These are phyloP conservation scores for Microbotryomycetes sp. DNA, from an alignment of 1,284 basidiomycete genomes.

Conservation along the genomic window DNA sequence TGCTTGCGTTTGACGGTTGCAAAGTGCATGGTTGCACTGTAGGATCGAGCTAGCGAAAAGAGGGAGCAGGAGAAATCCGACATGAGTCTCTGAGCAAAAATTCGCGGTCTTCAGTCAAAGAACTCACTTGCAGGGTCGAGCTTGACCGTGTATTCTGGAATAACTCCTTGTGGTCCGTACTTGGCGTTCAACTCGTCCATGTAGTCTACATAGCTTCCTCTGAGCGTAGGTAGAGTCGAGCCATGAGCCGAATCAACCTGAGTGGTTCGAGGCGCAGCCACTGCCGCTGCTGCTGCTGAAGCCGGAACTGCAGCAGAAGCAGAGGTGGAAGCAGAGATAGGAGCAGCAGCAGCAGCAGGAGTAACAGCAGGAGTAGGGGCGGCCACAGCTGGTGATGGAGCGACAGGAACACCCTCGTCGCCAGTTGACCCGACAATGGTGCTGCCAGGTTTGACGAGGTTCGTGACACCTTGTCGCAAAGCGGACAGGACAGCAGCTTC, in stretches of 20 bases:
- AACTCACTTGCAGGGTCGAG: not conserved
- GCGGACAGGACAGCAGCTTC: slow-evolving; percentile 17
- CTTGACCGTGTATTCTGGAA: not conserved
- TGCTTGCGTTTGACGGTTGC: too few species aligned
- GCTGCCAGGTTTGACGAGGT: not conserved
- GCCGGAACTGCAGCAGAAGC: too few species aligned
- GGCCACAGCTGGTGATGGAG: not conserved
- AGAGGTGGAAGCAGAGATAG: not conserved
- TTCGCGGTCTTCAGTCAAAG: too few species aligned
- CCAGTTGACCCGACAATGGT: not conserved
- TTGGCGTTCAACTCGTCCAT: not conserved
- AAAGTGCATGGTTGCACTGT: too few species aligned
- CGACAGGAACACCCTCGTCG: not conserved
- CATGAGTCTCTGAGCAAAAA: too few species aligned
- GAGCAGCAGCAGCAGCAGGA: not conserved
- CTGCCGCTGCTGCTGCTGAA: too few species aligned
- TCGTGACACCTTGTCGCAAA: slow-evolving; percentile 4
- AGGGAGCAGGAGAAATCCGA: too few species aligned
- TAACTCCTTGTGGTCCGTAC: not conserved
- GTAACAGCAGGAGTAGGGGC: not conserved
- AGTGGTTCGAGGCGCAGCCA: too few species aligned
- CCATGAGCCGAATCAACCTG: too few species aligned
- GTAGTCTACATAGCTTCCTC: too few species aligned
- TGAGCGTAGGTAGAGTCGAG: too few species aligned
- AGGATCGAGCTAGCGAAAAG: too few species aligned